A percentile compares a stretch with the other conserved stretches of the same genome.
These are phyloP conservation scores for Saccharomyces hybrid DNA, from an alignment of 1,139 yeast genomes.

Conservation along the genomic window DNA sequence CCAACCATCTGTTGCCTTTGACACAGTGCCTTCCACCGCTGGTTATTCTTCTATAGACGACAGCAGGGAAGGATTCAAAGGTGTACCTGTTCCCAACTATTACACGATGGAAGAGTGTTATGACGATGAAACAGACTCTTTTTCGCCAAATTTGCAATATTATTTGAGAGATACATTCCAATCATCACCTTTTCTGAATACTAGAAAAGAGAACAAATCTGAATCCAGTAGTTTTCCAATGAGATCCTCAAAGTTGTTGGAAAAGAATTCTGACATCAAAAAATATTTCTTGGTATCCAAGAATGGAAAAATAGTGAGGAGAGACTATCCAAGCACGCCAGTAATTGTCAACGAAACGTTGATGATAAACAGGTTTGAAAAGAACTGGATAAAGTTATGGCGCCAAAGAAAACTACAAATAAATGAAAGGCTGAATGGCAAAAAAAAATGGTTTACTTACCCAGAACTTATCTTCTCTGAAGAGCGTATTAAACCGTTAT, in stretches of 20 bases:
- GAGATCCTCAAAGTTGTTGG: constrained; percentile 7
- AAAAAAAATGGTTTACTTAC: constrained; percentile 14
- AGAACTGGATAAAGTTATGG: constrained; percentile 22
- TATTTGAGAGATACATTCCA: not conserved
- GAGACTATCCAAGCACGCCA: constrained; percentile 30
- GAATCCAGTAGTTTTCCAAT: not conserved
- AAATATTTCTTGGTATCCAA: constrained; percentile 17
- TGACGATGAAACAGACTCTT: constrained; percentile 1
- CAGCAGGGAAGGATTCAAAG: constrained; percentile 3
- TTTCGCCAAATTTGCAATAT: not conserved
- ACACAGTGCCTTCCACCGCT: constrained; percentile 2
- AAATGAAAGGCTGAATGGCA: constrained; percentile 15
- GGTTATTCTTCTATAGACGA: constrained; percentile 4
- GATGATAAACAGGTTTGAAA: constrained; percentile 22
- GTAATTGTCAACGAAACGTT: constrained; percentile 26
- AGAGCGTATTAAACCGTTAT: constrained; percentile 5
- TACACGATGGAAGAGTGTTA: not conserved
- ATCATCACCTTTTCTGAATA: not conserved
- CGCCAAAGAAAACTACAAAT: constrained; percentile 13
- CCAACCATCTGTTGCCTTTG: constrained; percentile 3
- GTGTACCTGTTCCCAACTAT: constrained; percentile 2
- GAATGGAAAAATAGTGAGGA: constrained; percentile 26
- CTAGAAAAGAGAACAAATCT: not conserved
- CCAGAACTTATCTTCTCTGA: constrained; percentile 19
- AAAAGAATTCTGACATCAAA: constrained; percentile 1